phyloP scores from a whole-genome alignment of 2,329 filamentous ascomycete genomes.

The Sporothrix euskadiensis region DNA sequence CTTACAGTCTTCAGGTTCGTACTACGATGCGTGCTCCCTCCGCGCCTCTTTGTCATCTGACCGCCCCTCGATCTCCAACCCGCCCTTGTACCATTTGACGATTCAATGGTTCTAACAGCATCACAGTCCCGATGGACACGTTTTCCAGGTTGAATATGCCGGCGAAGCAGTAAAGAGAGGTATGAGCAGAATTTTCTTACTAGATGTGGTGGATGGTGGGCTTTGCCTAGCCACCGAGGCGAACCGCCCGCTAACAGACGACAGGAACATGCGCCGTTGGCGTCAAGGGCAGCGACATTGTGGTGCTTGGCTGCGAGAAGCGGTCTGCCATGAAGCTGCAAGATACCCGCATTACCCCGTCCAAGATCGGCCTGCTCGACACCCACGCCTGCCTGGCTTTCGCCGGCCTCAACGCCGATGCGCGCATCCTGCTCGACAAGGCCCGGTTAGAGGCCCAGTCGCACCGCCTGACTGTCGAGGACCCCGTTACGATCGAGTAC shows the following conservation, averaged over 20 bases:
- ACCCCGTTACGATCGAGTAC: slow-evolving; percentile 97
- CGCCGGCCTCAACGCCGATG: slow-evolving; percentile 95
- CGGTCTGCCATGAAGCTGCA: slow-evolving; percentile 98
- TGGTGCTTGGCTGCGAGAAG: slow-evolving; percentile 98
- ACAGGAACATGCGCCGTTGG: slow-evolving; percentile 94
- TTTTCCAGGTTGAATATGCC: slow-evolving; percentile 99
- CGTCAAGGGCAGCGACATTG: slow-evolving; percentile 91
- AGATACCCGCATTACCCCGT: slow-evolving; percentile 97
- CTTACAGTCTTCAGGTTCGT: slow-evolving; percentile 74
- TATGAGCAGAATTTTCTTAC: slow-evolving; percentile 42
- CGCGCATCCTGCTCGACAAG: slow-evolving; percentile 97
- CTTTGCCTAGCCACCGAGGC: background rate
- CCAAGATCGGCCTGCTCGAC: slow-evolving; percentile 92
- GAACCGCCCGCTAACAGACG: background rate
- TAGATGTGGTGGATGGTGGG: background rate
- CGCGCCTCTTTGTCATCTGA: background rate
- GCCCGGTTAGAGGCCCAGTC: slow-evolving; percentile 96
- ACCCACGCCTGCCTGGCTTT: slow-evolving; percentile 96
- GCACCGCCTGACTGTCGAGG: slow-evolving; percentile 94
- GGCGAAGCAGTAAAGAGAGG: slow-evolving; percentile 98
- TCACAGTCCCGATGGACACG: slow-evolving; percentile 94
- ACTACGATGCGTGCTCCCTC: background rate
- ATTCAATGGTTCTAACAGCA: slow-evolving; percentile 21
- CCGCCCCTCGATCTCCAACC: background rate
- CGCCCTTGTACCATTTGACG: background rate